Evolutionary conservation across 768 basidiomycete genomes (phyloP).

Genomic region (Cytidiella melzeri): DNA sequence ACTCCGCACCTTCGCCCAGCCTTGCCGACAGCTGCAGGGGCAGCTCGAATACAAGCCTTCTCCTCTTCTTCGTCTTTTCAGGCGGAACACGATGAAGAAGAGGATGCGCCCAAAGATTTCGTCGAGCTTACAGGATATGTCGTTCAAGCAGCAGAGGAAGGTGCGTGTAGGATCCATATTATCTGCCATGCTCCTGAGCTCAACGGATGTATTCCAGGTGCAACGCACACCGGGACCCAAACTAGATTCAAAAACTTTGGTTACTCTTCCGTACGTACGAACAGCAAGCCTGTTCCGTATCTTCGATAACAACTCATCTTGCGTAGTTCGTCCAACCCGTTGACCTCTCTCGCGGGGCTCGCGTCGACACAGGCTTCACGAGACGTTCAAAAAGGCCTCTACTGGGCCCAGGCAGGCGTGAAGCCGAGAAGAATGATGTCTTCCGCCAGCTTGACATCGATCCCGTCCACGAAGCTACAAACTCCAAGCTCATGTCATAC

Average conservation of each 20-base stretch:
- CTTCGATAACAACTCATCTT: not conserved
- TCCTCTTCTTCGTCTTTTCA: conserved; percentile 1
- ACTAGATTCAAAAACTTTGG: not conserved
- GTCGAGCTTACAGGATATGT: not conserved
- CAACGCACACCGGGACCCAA: not conserved
- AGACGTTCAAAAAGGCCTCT: not conserved
- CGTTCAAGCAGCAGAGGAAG: not conserved
- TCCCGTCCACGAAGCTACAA: conserved; percentile 63
- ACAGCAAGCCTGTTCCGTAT: not conserved
- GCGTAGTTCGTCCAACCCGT: conserved; percentile 32
- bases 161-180: not conserved
- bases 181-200: not conserved
- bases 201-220: not conserved
- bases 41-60: not conserved
- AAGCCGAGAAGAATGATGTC: conserved; percentile 54
- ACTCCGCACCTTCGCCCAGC: conserved; percentile 3
- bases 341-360: conserved; percentile 35
- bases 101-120: not conserved
- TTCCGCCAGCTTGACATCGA: conserved; percentile 70
- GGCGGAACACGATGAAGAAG: not conserved
- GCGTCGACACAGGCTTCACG: conserved; percentile 18
- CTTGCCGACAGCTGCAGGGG: not conserved
- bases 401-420: conserved; percentile 50
- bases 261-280: not conserved
- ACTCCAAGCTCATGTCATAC: conserved; percentile 48